phyloP scores from a whole-genome alignment of 345 rosid genomes.

The Kernera saxatilis region DNA sequence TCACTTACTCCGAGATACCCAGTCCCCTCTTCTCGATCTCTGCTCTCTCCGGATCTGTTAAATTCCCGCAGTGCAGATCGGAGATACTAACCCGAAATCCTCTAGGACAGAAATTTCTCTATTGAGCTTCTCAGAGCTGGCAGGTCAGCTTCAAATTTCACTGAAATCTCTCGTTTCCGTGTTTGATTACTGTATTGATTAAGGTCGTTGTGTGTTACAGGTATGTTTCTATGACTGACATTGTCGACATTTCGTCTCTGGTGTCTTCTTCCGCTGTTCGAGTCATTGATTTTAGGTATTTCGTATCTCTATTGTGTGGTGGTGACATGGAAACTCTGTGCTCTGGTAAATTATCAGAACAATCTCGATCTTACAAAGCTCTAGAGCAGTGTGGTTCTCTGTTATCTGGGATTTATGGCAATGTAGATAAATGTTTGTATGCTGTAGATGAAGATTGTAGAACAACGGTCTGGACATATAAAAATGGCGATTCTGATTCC shows the following conservation, averaged over 20 bases:
- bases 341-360: constrained; percentile 24
- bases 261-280: constrained; percentile 51
- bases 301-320: constrained; percentile 58
- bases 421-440: constrained; percentile 53
- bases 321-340: constrained; percentile 43
- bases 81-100: constrained; percentile 11
- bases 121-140: constrained; percentile 53
- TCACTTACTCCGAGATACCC: constrained; percentile 40
- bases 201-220: constrained; percentile 29
- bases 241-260: constrained; percentile 62
- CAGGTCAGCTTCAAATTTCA: constrained; percentile 39
- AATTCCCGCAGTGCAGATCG: constrained; percentile 38
- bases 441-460: constrained; percentile 76
- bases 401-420: constrained; percentile 56
- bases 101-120: constrained; percentile 40
- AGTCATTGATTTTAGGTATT: constrained; percentile 71
- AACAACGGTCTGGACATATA: constrained; percentile 74
- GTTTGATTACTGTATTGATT: neutral
- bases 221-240: constrained; percentile 75
- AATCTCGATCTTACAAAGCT: constrained; percentile 34
- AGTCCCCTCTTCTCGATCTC: constrained; percentile 35
- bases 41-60: constrained; percentile 28
- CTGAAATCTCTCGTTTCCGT: neutral
- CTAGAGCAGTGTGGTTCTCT: constrained; percentile 58
- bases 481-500: constrained; percentile 39